Base-by-base conservation (phyloP, 1,139 yeast species). In the Yamadazyma mexicana region DNA sequence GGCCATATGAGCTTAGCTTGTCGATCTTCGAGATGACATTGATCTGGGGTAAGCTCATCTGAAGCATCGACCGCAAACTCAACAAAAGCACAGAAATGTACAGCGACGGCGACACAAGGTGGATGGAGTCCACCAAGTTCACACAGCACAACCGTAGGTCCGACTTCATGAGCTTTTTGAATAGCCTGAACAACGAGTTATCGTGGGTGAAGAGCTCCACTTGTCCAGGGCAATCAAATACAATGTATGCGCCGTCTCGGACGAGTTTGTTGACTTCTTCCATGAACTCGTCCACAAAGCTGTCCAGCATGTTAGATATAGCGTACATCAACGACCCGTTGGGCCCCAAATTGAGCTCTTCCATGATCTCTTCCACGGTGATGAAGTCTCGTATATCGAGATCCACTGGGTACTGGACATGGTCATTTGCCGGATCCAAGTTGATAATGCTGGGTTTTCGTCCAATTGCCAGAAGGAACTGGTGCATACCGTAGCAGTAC, bases 281-380 rank as follows among this genome's bases (percentile, higher is more conserved):
- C 5, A 87, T 62, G 52, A 92, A 81, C 38, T 73, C 70, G 28
- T 85, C 89, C 10, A 77, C 53, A 1, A 66, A 66, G 10, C 55
- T 57, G 23, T 60, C 62, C 41, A 58, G 65, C 33, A 81, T 65
- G 24, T 80, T 73, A 54, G 92, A 98, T 52, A 94, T 65, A 0
- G 98, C 97, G 62, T 79, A 85, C 79, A 94, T 81, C 26, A 94
- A 63, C 0, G 96, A 97, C 27, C 99, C 99, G 54, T 94, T 94
- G 0, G 99, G 99, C 0, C 99, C 99, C 24, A 78, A 55, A 24
- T 73, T 73, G 48, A 86, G 79, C 46, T 86, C 89, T 30, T 79
- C 79, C 98, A 92, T 92, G 20, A 92, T 78, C 38, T 92, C 97
- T 51, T 92, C 97, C 14, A 92, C 60, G 0, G 94, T 85, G 6